phyloP scores from a whole-genome alignment of 2,329 filamentous ascomycete species.

The Claviceps maximensis region DNA sequence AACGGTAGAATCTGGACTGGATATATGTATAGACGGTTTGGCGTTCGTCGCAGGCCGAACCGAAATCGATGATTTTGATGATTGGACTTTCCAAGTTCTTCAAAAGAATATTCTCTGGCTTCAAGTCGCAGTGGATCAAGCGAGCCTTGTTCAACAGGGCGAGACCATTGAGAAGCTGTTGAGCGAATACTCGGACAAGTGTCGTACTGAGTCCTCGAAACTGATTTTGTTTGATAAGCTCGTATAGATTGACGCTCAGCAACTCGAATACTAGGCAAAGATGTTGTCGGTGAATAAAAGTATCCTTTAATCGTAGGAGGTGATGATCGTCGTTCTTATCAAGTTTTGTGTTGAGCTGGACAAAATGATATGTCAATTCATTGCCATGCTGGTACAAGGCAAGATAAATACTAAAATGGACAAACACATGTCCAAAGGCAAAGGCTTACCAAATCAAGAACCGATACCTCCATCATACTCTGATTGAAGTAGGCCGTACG shows the following conservation, averaged over 20 bases:
- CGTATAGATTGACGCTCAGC: constrained; percentile 92
- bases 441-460: constrained; percentile 68
- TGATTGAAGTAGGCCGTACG: constrained; percentile 98
- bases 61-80: constrained; percentile 99
- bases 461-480: constrained; percentile 99
- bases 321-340: constrained; percentile 99
- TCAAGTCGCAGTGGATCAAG: constrained; percentile 94
- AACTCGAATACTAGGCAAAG: constrained; percentile 93
- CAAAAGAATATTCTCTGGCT: constrained; percentile 92
- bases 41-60: constrained; percentile 92
- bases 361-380: constrained; percentile 12
- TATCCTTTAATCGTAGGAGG: constrained; percentile 85
- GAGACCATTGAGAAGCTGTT: constrained; percentile 86
- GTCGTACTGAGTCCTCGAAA: constrained; percentile 96
- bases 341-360: constrained; percentile 86
- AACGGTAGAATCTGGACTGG: constrained; percentile 94
- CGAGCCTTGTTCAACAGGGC: constrained; percentile 91
- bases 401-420: neutral
- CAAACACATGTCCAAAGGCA: neutral
- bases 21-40: constrained; percentile 99
- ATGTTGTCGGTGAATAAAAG: constrained; percentile 95
- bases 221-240: constrained; percentile 98
- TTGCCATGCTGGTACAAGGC: neutral
- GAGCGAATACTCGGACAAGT: constrained; percentile 90
- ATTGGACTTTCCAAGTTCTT: constrained; percentile 98